A percentile compares a stretch with the other conserved stretches of the same genome.
Conservation (phyloP, 163 green algal species). For the Prototheca cutis region DNA sequence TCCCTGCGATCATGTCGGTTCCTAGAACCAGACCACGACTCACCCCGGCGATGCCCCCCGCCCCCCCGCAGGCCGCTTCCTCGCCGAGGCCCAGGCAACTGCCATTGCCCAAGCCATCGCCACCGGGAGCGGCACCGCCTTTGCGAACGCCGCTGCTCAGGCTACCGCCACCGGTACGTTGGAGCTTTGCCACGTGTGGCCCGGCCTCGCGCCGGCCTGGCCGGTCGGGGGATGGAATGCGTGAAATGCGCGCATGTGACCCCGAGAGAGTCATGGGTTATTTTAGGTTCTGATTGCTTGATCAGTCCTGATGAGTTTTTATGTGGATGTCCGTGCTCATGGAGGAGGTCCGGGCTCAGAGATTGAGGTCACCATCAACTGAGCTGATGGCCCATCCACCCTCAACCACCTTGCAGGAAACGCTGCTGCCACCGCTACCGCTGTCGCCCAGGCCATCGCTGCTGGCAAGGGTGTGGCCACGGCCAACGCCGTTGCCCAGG, state of each 20-base stretch:
- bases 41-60: background rate
- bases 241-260: no score
- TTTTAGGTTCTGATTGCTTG: no score
- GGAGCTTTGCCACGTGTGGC: background rate
- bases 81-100: background rate
- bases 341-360: no score
- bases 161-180: background rate
- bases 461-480: background rate
- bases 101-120: background rate
- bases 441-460: background rate
- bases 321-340: no score
- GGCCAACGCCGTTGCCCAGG: slow-evolving; percentile 3
- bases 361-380: background rate
- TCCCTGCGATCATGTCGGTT: background rate
- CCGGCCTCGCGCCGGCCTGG: no score
- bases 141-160: background rate
- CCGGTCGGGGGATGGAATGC: no score
- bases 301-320: no score
- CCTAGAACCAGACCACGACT: background rate
- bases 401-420: background rate
- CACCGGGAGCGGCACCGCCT: background rate
- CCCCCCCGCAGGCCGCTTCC: background rate
- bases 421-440: slow-evolving; percentile 5
- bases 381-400: background rate
- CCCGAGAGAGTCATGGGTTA: no score